Conservation (phyloP, 129 eudicot genomes). For the Tanacetum coccineum region DNA sequence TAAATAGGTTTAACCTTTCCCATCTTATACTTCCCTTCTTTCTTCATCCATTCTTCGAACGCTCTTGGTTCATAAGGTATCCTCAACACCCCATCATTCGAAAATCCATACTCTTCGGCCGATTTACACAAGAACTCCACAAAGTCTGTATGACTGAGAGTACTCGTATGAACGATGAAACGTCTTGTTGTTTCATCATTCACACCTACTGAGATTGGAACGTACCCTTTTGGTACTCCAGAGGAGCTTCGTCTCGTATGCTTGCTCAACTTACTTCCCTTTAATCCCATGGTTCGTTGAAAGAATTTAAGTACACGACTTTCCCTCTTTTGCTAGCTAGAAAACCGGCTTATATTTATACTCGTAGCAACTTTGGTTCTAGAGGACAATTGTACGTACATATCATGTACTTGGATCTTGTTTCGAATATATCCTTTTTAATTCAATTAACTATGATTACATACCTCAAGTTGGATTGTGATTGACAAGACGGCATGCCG, state of each 20-base stretch:
- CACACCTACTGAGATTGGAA: conserved; percentile 53
- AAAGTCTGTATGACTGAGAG: conserved; percentile 41
- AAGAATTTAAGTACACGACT: background rate
- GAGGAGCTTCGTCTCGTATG: conserved; percentile 1
- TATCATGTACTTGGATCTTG: conserved; percentile 14
- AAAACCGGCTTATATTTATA: conserved; percentile 12
- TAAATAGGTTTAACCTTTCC: conserved; percentile 28
- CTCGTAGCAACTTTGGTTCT: background rate
- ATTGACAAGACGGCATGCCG: conserved; percentile 33
- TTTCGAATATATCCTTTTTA: background rate
- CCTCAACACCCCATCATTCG: conserved; percentile 42
- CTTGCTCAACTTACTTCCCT: conserved; percentile 36
- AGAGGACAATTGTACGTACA: conserved; percentile 19
- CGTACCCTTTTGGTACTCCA: conserved; percentile 46
- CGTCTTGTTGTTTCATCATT: conserved; percentile 32
- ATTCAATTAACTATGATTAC: background rate
- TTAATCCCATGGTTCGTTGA: conserved; percentile 37
- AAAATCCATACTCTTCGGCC: conserved; percentile 54
- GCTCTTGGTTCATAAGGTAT: conserved; percentile 48
- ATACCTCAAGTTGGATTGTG: background rate
- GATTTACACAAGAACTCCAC: conserved; percentile 41
- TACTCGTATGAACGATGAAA: conserved; percentile 43
- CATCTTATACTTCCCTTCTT: conserved; percentile 32
- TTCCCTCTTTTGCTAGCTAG: background rate
- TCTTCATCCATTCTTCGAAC: conserved; percentile 48